phyloP scores from a whole-genome alignment of 345 rosid genomes.

The Boechera divaricarpa region DNA sequence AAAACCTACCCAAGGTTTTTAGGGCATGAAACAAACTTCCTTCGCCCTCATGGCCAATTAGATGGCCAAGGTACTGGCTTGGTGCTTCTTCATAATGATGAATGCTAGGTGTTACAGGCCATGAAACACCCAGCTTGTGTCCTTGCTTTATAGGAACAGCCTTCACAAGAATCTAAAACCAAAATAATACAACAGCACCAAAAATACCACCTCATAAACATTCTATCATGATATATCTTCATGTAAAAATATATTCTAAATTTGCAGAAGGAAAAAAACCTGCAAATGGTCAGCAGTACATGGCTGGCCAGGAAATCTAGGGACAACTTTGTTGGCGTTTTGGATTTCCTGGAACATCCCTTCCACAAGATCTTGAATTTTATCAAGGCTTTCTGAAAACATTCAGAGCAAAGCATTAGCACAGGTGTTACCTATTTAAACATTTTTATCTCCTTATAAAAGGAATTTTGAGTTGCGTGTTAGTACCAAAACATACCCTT shows the following conservation, averaged over 20 bases:
- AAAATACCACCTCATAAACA: constrained; percentile 23
- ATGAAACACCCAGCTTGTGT: constrained; percentile 67
- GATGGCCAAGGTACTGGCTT: constrained; percentile 83
- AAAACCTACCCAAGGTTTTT: constrained; percentile 76
- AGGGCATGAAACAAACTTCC: constrained; percentile 84
- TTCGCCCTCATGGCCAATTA: constrained; percentile 93
- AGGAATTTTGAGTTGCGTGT: background rate
- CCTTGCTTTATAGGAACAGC: constrained; percentile 87
- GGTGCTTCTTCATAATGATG: constrained; percentile 84
- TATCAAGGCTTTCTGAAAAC: constrained; percentile 74
- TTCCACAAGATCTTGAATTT: constrained; percentile 68
- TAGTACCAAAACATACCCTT: constrained; percentile 60
- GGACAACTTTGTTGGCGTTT: constrained; percentile 54
- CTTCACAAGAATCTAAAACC: constrained; percentile 75
- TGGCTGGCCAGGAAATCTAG: constrained; percentile 79
- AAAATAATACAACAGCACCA: constrained; percentile 19
- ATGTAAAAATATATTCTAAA: background rate
- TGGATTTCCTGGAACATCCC: constrained; percentile 70
- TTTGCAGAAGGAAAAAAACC: constrained; percentile 48
- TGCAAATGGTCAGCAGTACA: constrained; percentile 81
- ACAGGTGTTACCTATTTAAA: constrained; percentile 2
- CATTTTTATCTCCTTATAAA: background rate
- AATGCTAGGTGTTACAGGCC: constrained; percentile 93
- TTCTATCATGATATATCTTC: constrained; percentile 15
- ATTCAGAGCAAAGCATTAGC: constrained; percentile 41